Percentiles rank a stretch among this genome's conserved stretches.
phyloP scores from a whole-genome alignment of 257 asterid species.

The Nicotiana tomentosiformis region DNA sequence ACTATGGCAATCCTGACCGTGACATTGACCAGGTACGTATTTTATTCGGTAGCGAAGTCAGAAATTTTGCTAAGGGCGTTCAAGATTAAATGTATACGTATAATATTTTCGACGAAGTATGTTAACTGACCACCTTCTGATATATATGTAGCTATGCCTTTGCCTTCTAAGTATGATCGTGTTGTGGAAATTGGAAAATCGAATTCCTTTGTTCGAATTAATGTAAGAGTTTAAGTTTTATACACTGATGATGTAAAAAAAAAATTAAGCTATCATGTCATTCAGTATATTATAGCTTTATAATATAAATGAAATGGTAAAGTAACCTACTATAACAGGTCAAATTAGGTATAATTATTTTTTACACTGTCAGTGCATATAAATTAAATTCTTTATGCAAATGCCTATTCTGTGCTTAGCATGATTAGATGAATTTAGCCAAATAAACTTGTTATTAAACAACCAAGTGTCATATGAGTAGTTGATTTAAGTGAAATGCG shows the following conservation, averaged over 20 bases:
- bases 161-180: background rate
- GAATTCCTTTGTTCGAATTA: background rate
- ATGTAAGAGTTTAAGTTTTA: background rate
- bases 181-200: background rate
- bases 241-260: too few relatives aligned
- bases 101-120: background rate
- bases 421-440: background rate
- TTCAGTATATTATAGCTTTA: too few relatives aligned
- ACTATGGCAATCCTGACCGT: slow-evolving; percentile 69
- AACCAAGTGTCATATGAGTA: background rate
- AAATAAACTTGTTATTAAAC: background rate
- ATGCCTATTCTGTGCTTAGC: background rate
- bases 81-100: too few relatives aligned
- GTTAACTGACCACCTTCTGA: background rate
- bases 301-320: too few relatives aligned
- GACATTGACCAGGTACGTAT: slow-evolving; percentile 67
- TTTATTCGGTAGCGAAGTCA: background rate
- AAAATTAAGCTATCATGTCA: too few relatives aligned
- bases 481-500: background rate
- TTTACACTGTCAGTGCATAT: too few relatives aligned
- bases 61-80: background rate
- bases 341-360: too few relatives aligned
- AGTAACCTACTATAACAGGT: too few relatives aligned
- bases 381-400: too few relatives aligned
- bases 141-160: background rate